Percentiles rank a stretch among this genome's conserved stretches.
Conservation (phyloP, 768 basidiomycete species). For the Sarcomyxa edulis region DNA sequence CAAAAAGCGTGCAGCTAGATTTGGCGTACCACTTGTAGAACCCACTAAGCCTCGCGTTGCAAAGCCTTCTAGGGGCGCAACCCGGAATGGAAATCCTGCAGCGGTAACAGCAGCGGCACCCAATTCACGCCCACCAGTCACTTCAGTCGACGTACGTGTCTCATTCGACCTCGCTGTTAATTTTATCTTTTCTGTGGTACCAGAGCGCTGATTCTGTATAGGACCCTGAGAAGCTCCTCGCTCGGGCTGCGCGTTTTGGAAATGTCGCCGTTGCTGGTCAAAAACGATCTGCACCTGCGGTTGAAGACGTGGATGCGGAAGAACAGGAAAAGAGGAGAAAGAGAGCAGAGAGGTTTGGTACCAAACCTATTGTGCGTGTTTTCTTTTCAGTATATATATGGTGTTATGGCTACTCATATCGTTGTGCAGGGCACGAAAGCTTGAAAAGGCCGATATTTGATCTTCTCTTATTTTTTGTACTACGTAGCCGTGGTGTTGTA, state of each 20-base stretch:
- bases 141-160: constrained; percentile 24
- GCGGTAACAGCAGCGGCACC: constrained; percentile 6
- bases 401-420: neutral
- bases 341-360: constrained; percentile 61
- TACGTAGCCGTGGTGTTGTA: no score
- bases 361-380: neutral
- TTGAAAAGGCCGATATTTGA: no score
- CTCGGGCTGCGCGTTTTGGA: constrained; percentile 56
- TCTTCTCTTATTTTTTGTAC: no score
- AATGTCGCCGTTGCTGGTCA: constrained; percentile 14
- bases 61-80: constrained; percentile 15
- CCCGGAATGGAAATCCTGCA: constrained; percentile 13
- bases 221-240: constrained; percentile 45
- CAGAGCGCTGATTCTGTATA: constrained; percentile 15
- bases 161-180: neutral
- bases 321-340: constrained; percentile 54
- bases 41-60: constrained; percentile 17
- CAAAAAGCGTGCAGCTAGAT: constrained; percentile 60
- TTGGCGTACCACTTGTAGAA: constrained; percentile 59
- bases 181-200: neutral
- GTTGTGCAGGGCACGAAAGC: neutral
- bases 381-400: no score
- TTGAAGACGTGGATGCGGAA: constrained; percentile 49
- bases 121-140: constrained; percentile 2
- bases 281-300: constrained; percentile 30